Percentiles rank a stretch among this genome's conserved stretches.
Evolutionary conservation across 2,329 filamentous ascomycete genomes (phyloP).

Genomic region (Graphilbum sp.): DNA sequence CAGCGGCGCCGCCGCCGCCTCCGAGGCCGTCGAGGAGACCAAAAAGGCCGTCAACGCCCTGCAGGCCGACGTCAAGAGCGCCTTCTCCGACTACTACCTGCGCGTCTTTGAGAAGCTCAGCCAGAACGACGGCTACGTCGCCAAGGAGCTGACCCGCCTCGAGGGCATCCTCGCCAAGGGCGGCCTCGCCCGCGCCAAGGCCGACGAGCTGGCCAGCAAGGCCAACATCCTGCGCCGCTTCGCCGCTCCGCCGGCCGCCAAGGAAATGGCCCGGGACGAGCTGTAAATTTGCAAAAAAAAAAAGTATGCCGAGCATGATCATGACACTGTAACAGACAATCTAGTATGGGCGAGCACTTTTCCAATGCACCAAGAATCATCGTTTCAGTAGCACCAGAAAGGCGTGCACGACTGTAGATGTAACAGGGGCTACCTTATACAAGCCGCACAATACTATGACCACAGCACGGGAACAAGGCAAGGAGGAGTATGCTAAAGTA

Average conservation of each 20-base stretch:
- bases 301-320: no score
- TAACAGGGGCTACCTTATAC: no score
- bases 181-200: constrained; percentile 67
- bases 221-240: constrained; percentile 81
- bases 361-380: no score
- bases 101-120: constrained; percentile 76
- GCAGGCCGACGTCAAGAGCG: constrained; percentile 45
- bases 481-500: no score
- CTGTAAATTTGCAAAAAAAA: constrained; percentile 28
- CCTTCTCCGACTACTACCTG: constrained; percentile 88
- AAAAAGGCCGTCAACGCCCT: constrained; percentile 53
- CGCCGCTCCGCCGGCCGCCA: constrained; percentile 39
- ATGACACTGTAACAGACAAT: no score
- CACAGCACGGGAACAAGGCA: no score
- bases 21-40: constrained; percentile 50
- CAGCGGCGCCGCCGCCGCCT: constrained; percentile 27
- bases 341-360: no score
- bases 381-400: no score
- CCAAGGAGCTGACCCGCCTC: constrained; percentile 73
- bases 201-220: constrained; percentile 74
- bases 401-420: no score
- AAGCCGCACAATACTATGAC: no score
- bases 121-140: constrained; percentile 60
- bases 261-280: constrained; percentile 46
- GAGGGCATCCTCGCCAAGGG: constrained; percentile 73